Percentiles rank a stretch among this genome's conserved stretches.
Conservation (phyloP, 2,329 filamentous ascomycete genomes). For the Alternaria hordeiaustralica region DNA sequence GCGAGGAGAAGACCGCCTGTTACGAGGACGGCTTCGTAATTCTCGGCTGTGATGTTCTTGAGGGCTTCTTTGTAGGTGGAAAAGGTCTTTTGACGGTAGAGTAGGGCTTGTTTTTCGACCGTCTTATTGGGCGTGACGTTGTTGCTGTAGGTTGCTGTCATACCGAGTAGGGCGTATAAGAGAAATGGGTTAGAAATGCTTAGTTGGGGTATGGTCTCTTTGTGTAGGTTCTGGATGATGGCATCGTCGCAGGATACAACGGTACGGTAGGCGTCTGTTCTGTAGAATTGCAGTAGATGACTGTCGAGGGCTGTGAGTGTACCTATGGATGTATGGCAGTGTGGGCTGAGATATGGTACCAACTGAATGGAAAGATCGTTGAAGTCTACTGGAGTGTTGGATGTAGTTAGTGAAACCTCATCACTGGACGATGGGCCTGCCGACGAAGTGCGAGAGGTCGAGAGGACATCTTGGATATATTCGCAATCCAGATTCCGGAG, state of each 20-base stretch:
- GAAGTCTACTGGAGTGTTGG: conserved; percentile 19
- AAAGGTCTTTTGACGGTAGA: conserved; percentile 40
- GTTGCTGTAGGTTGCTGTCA: conserved; percentile 34
- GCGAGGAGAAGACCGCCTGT: conserved; percentile 34
- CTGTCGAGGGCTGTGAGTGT: conserved; percentile 26
- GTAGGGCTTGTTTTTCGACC: conserved; percentile 17
- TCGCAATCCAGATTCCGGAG: conserved; percentile 32
- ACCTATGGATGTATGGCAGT: conserved; percentile 26
- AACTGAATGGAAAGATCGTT: conserved; percentile 9
- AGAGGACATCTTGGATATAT: conserved; percentile 23
- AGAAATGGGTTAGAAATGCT: conserved; percentile 31
- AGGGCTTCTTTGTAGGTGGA: conserved; percentile 34
- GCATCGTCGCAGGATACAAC: conserved; percentile 31
- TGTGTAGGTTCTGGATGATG: conserved; percentile 24
- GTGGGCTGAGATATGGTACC: conserved; percentile 26
- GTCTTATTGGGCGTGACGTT: conserved; percentile 16
- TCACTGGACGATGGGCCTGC: not conserved
- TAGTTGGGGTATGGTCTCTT: conserved; percentile 29
- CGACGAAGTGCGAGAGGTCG: conserved; percentile 3
- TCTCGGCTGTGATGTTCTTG: conserved; percentile 37
- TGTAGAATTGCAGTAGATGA: conserved; percentile 36
- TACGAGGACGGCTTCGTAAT: conserved; percentile 41
- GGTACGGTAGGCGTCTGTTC: conserved; percentile 28
- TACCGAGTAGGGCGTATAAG: conserved; percentile 36
- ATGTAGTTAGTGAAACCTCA: not conserved